Base-by-base conservation (phyloP, 176 grass and related monocot species). In the Phragmites australis region DNA sequence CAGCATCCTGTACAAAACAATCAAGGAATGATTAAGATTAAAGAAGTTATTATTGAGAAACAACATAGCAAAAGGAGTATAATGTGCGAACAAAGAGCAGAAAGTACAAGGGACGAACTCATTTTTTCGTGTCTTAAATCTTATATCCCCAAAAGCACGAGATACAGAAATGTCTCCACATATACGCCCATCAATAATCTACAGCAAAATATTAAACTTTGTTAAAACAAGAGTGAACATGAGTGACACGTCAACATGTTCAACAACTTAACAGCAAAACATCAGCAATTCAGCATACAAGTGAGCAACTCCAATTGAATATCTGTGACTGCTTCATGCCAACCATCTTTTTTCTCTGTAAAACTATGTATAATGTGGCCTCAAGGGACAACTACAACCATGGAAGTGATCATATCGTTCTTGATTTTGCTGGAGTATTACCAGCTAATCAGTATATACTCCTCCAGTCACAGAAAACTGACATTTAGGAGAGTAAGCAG, bases 171-270 rank as follows among this genome's bases (percentile, higher is more conserved):
- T 92, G 66, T 98, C 96, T 57, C 96, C 96, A 91, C 96, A 98
- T 88, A 98, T 93, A 44, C 96, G 89, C n/a, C 96, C 96, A 85
- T 98, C 96, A 58, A 72, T 69, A 89, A 98, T 98, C 96, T 98
- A 76, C 17, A 78, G 3, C 8, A 59, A 72, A 55, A 82, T 69
- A 52, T 57, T 40, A 2, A 1, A 68, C 23, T 57, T 74, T 63
- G 47, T 68, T n/a, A 88, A 74, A 84, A 59, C 47, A 79, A 76
- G 21, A 58, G 50, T 52, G 8, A 42, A 19, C 41, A 87, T 41
- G 17, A 54, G 40, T 72, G 57, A 81, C 41, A 60, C 29, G 54
- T 42, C 22, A 60, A 14, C 12, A 83, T 74, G 2, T 18, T 29
- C 30, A 66, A 85, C 30, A 46, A 85, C 47, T 58, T 45, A 68